These are phyloP conservation scores for Aspergillus biplanus DNA, from an alignment of 495 filamentous ascomycete genomes.

Conservation along the genomic window DNA sequence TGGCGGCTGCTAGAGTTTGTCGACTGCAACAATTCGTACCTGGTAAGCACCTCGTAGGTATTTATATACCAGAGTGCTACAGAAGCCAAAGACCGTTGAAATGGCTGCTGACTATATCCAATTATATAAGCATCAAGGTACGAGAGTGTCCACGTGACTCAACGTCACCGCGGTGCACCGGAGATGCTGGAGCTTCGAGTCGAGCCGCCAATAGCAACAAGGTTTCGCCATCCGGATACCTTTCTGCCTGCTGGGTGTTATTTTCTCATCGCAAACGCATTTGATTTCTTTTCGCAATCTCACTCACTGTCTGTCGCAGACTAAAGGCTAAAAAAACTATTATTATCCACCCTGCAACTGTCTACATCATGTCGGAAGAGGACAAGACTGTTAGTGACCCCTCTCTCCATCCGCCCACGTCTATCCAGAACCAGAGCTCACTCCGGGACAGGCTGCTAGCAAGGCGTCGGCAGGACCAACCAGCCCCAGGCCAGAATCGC, in stretches of 20 bases:
- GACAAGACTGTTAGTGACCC: slow-evolving; percentile 42
- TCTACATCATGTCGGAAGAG: slow-evolving; percentile 43
- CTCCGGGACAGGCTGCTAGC: slow-evolving; percentile 31
- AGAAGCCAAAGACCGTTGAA: too few relatives aligned
- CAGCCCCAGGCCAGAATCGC: slow-evolving; percentile 69
- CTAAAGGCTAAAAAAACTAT: neutral
- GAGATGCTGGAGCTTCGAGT: slow-evolving; percentile 34
- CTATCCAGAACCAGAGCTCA: slow-evolving; percentile 18
- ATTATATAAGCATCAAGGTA: neutral
- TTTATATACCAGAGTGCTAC: too few relatives aligned
- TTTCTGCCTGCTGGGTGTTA: slow-evolving; percentile 31
- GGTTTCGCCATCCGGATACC: slow-evolving; percentile 24
- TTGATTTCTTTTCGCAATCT: slow-evolving; percentile 2
- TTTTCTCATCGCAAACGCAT: slow-evolving; percentile 18
- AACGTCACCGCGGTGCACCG: slow-evolving; percentile 38
- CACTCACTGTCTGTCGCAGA: neutral
- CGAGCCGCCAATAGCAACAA: slow-evolving; percentile 29
- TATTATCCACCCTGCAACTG: neutral
- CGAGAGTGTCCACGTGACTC: slow-evolving; percentile 34
- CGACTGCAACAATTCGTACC: too few relatives aligned
- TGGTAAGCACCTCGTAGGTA: too few relatives aligned
- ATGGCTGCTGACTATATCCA: neutral
- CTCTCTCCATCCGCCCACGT: slow-evolving; percentile 8
- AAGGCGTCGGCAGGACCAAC: slow-evolving; percentile 36
- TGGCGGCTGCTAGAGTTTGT: neutral